A percentile compares a stretch with the other conserved stretches of the same genome.
Evolutionary conservation across 2,329 filamentous ascomycete species (phyloP).

Genomic region (Aspergillus fumigatiaffinis): DNA sequence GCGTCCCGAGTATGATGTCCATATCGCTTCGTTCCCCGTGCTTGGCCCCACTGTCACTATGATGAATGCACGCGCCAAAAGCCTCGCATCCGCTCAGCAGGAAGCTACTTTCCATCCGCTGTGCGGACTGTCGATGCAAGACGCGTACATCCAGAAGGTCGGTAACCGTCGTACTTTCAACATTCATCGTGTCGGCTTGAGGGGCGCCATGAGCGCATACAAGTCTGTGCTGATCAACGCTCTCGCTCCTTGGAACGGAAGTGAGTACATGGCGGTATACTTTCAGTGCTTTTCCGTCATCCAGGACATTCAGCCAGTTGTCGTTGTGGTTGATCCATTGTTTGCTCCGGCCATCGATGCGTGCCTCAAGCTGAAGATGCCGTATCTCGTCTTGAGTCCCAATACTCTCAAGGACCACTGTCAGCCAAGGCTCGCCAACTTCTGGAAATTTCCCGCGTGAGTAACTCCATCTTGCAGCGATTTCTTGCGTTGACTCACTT

Average conservation of each 20-base stretch:
- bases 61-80: conserved; percentile 14
- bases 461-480: neutral
- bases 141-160: conserved; percentile 9
- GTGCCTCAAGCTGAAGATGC: conserved; percentile 29
- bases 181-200: conserved; percentile 21
- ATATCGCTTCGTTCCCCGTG: conserved; percentile 39
- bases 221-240: conserved; percentile 7
- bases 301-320: conserved; percentile 28
- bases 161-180: conserved; percentile 1
- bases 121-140: conserved; percentile 15
- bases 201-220: conserved; percentile 24
- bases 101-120: conserved; percentile 24
- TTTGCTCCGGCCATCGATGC: conserved; percentile 41
- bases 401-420: conserved; percentile 44
- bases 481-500: neutral
- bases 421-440: conserved; percentile 30
- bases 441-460: conserved; percentile 19
- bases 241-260: conserved; percentile 26
- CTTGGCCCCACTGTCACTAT: conserved; percentile 23
- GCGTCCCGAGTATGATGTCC: conserved; percentile 32
- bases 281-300: conserved; percentile 32
- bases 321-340: conserved; percentile 39
- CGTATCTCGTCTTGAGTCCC: conserved; percentile 37
- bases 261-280: conserved; percentile 38
- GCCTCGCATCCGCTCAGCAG: conserved; percentile 1